phyloP scores from a whole-genome alignment of 2,329 filamentous ascomycete species.

The Talaromyces albobiverticillius region DNA sequence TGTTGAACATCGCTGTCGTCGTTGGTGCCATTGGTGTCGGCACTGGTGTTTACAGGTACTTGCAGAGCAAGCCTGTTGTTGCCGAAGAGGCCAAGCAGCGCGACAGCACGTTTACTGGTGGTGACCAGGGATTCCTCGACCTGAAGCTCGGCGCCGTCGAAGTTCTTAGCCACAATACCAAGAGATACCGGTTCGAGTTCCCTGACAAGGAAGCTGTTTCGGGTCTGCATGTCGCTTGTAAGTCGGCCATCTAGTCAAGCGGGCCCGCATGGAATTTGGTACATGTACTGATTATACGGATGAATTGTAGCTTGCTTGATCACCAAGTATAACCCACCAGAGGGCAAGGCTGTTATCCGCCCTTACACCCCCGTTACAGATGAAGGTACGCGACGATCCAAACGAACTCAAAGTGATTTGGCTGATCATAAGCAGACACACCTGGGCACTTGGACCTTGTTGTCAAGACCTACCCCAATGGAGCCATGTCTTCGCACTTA shows the following conservation, averaged over 20 bases:
- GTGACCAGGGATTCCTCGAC: conserved; percentile 83
- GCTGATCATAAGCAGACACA: conserved; percentile 51
- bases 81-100: conserved; percentile 33
- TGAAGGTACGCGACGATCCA: conserved; percentile 56
- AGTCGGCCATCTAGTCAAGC: conserved; percentile 23
- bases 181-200: conserved; percentile 84
- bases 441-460: conserved; percentile 83
- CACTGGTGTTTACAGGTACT: conserved; percentile 57
- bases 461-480: conserved; percentile 86
- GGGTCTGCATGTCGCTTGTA: conserved; percentile 75
- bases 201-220: conserved; percentile 81
- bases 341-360: conserved; percentile 79
- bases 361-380: conserved; percentile 93
- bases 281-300: background rate
- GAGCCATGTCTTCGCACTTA: conserved; percentile 87
- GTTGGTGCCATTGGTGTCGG: conserved; percentile 44
- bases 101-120: conserved; percentile 67
- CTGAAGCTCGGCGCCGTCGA: conserved; percentile 77
- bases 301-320: conserved; percentile 64
- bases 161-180: conserved; percentile 88
- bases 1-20: conserved; percentile 55
- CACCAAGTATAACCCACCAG: conserved; percentile 85
- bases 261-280: background rate
- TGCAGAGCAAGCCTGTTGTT: conserved; percentile 24
- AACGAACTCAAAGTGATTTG: background rate